A percentile compares a stretch with the other conserved stretches of the same genome.
phyloP scores from a whole-genome alignment of 75 land plant species.

The Pseudotsuga menziesii region DNA sequence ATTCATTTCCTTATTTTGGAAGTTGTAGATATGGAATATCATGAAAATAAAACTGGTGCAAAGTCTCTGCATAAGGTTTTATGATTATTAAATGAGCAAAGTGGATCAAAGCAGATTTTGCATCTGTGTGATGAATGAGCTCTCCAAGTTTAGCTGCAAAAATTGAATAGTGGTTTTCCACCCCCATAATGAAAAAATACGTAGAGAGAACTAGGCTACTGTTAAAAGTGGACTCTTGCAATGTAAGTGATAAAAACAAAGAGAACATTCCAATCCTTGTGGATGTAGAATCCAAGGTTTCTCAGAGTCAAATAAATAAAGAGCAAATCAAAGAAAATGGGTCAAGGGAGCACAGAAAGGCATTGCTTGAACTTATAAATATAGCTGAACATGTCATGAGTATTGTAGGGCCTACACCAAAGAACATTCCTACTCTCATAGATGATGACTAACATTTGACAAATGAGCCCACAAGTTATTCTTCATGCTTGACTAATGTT shows the following conservation, averaged over 20 bases:
- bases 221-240: slow-evolving; percentile 2
- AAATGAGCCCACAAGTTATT: background rate
- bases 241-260: slow-evolving; percentile 3
- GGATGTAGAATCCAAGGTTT: slow-evolving; percentile 1
- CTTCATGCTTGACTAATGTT: slow-evolving; percentile 2
- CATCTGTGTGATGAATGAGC: slow-evolving; percentile 51
- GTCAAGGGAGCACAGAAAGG: slow-evolving; percentile 52
- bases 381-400: slow-evolving; percentile 73
- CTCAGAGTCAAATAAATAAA: slow-evolving; percentile 4
- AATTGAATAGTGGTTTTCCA: slow-evolving; percentile 41
- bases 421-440: too few relatives aligned
- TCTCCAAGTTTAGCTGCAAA: slow-evolving; percentile 33
- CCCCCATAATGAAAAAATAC: slow-evolving; percentile 12
- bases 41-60: slow-evolving; percentile 18
- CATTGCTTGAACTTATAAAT: slow-evolving; percentile 74
- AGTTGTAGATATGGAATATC: slow-evolving; percentile 53
- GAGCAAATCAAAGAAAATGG: slow-evolving; percentile 14
- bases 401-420: slow-evolving; percentile 24
- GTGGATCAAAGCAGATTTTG: slow-evolving; percentile 56
- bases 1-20: slow-evolving; percentile 70
- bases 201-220: slow-evolving; percentile 13
- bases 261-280: background rate
- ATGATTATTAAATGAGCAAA: slow-evolving; percentile 70
- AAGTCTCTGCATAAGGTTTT: slow-evolving; percentile 38
- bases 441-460: too few relatives aligned